Conservation (phyloP, 305 asterid genomes). For the Rubia tinctorum region DNA sequence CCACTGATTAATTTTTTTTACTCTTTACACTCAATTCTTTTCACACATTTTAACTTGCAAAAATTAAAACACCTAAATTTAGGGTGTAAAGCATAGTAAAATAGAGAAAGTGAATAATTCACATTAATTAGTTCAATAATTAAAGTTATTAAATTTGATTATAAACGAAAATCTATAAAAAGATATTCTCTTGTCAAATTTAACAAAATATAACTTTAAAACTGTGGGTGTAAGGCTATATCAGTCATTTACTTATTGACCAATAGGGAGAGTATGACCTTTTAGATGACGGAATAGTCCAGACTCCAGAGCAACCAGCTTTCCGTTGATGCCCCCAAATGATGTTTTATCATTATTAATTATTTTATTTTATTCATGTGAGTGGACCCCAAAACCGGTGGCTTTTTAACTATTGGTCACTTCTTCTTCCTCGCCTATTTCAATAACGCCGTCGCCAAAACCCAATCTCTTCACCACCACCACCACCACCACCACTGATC, state of each 20-base stretch:
- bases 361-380: not conserved
- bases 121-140: too few species aligned
- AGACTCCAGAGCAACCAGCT: not conserved
- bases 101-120: too few species aligned
- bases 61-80: too few species aligned
- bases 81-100: too few species aligned
- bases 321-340: not conserved
- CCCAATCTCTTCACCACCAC: not conserved
- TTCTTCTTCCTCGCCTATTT: not conserved
- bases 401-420: not conserved
- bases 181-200: not conserved
- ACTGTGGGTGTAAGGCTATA: not conserved
- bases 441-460: not conserved
- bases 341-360: not conserved
- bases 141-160: not conserved
- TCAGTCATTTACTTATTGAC: not conserved
- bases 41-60: too few species aligned
- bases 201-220: not conserved
- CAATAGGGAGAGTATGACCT: not conserved
- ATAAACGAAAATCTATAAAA: not conserved
- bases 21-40: too few species aligned
- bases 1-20: too few species aligned
- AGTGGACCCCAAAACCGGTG: not conserved
- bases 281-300: not conserved
- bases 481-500: not conserved